Base-by-base conservation (phyloP, 2,329 filamentous ascomycete species). In the Paecilomyces sp. region DNA sequence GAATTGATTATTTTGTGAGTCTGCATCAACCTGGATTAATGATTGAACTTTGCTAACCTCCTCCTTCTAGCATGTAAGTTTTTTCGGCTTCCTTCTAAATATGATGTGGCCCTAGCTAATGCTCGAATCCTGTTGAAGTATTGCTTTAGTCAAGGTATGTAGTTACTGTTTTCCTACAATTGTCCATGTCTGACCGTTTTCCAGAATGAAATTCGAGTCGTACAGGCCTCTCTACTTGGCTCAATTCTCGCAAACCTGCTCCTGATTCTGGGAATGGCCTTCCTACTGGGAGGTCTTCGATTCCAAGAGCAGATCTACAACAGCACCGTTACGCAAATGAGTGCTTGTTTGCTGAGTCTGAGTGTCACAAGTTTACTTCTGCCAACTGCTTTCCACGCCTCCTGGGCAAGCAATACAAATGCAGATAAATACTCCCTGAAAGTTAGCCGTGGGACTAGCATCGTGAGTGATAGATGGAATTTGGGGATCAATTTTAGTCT, bases 271-370 rank as follows among this genome's bases (percentile, higher is more conserved):
- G 92, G 92, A 69, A 96, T 96, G 91, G 87, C 88, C 60, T 96
- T 97, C 74, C 83, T 96, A 57, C 77, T 95, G 25, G 92, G 92
- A 69, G 92, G 92, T 63, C 79, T 96, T 58, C 87, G 91, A 63
- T 96, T 86, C 74, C 88, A 89, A 72, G 92, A 97, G 78, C 92
- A 96, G 85, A 88, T 97, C 63, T 97, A 96, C 78, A 97, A 96
- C 77, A 94, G 87, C 76, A 96, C 91, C 24, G 91, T 96, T 60
- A 96, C 92, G 0, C 92, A 97, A 73, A 96, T 96, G 91, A 96
- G 91, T 72, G 92, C 92, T 57, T 96, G 91, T 77, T 81, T 97
- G 67, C 84, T 97, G 66, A 95, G 91, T 79, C 76, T 96, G 74
- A 92, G 90, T 70, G 92, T 96, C 62, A 92, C 91, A 76, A 96